These are phyloP conservation scores for Yamagishiella unicocca DNA, from an alignment of 139 green algal species.

Conservation along the genomic window DNA sequence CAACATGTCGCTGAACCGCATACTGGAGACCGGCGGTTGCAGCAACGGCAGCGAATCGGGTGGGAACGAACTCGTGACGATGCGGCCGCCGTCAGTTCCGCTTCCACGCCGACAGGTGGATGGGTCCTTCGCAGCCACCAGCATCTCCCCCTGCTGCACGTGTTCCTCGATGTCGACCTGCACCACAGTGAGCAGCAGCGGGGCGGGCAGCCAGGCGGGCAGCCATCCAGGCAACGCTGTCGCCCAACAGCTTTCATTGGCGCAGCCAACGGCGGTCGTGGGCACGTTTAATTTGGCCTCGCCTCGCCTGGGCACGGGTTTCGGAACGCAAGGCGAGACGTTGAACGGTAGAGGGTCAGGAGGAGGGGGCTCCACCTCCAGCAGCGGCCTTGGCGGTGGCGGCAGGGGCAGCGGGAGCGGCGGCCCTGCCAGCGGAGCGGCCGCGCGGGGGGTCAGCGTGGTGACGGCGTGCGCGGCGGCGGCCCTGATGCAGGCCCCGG, in stretches of 20 bases:
- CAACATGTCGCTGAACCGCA: slow-evolving; percentile 36
- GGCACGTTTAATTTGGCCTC: too few relatives aligned
- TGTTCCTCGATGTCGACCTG: slow-evolving; percentile 24
- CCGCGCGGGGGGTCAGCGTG: neutral
- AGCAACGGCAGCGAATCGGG: neutral
- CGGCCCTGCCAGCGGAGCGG: neutral
- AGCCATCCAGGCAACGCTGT: too few relatives aligned
- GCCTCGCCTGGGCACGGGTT: too few relatives aligned
- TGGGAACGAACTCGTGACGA: neutral
- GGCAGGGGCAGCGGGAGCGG: neutral
- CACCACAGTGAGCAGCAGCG: neutral
- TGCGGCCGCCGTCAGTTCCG: neutral
- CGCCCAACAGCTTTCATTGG: neutral
- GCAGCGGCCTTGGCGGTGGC: neutral
- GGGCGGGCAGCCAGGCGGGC: slow-evolving; percentile 2
- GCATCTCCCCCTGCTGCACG: slow-evolving; percentile 24
- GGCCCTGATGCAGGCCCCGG: neutral
- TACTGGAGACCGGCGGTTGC: slow-evolving; percentile 9
- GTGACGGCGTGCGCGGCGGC: neutral
- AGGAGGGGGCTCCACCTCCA: neutral
- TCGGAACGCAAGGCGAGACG: too few relatives aligned
- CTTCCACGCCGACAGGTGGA: neutral
- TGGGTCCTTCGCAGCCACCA: neutral
- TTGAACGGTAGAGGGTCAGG: too few relatives aligned
- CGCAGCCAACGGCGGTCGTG: too few relatives aligned